Percentiles rank a stretch among this genome's conserved stretches.
Evolutionary conservation across 2,329 filamentous ascomycete genomes (phyloP).

Genomic region (Chrysoporthe austroafricana): DNA sequence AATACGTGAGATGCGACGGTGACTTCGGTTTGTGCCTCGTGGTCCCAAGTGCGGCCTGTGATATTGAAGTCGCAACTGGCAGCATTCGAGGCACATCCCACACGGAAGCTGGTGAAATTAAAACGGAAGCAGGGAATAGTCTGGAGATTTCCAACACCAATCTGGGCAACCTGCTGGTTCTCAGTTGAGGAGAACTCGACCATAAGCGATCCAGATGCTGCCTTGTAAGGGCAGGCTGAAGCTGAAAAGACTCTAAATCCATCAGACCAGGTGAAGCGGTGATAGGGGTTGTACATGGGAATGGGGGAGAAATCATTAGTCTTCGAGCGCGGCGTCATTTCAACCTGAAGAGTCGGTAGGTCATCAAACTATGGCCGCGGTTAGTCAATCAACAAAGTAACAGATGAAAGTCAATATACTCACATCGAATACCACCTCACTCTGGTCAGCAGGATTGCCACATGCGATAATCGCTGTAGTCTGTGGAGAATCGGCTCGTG

Average conservation of each 20-base stretch:
- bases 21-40: slow-evolving; percentile 28
- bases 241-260: slow-evolving; percentile 39
- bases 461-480: slow-evolving; percentile 18
- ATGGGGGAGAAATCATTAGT: slow-evolving; percentile 17
- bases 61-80: slow-evolving; percentile 43
- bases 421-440: slow-evolving; percentile 28
- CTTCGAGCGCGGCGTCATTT: slow-evolving; percentile 13
- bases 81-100: slow-evolving; percentile 44
- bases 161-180: slow-evolving; percentile 31
- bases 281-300: slow-evolving; percentile 32
- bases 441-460: slow-evolving; percentile 20
- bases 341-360: slow-evolving; percentile 17
- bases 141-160: slow-evolving; percentile 32
- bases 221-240: slow-evolving; percentile 37
- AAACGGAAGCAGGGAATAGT: slow-evolving; percentile 40
- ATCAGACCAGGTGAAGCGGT: slow-evolving; percentile 40
- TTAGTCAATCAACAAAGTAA: slow-evolving; percentile 5
- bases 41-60: slow-evolving; percentile 39
- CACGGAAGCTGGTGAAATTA: slow-evolving; percentile 40
- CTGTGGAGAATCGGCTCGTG: slow-evolving; percentile 8
- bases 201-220: slow-evolving; percentile 37
- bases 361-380: slow-evolving; percentile 33
- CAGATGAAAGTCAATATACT: background rate
- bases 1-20: slow-evolving; percentile 33
- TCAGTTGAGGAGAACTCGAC: slow-evolving; percentile 33